Conservation (phyloP, 2,329 filamentous ascomycete genomes). For the Hortaea werneckii region DNA sequence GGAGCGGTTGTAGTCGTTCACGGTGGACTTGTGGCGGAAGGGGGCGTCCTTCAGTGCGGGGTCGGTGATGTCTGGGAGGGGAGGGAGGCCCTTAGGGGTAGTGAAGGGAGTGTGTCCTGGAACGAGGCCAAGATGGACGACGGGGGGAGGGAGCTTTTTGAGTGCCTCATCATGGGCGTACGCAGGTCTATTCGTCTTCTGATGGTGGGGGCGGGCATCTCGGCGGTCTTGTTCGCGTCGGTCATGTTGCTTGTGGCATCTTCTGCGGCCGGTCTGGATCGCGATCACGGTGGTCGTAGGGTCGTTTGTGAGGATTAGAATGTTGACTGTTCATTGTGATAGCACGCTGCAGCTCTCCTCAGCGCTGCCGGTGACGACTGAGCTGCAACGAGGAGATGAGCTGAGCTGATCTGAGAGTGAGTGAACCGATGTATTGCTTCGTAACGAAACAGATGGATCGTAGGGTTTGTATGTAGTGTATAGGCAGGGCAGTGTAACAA, state of each 20-base stretch:
- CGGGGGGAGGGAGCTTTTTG: constrained; percentile 11
- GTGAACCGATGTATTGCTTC: too few species aligned
- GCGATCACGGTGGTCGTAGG: constrained; percentile 4
- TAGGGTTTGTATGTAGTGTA: too few species aligned
- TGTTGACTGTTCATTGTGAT: background rate
- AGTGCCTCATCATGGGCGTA: constrained; percentile 8
- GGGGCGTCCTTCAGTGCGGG: constrained; percentile 16
- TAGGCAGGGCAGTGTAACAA: too few species aligned
- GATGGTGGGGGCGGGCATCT: background rate
- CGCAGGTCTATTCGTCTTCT: background rate
- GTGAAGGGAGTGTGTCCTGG: constrained; percentile 12
- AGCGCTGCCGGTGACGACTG: constrained; percentile 13
- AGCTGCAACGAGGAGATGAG: constrained; percentile 25
- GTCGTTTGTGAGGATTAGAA: constrained; percentile 12
- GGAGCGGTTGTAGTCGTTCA: constrained; percentile 10
- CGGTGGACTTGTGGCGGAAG: constrained; percentile 25
- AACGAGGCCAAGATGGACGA: constrained; percentile 6
- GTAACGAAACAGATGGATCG: too few species aligned
- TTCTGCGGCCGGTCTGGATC: constrained; percentile 4
- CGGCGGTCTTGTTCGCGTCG: background rate
- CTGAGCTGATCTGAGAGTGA: constrained; percentile 1
- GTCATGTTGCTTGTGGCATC: constrained; percentile 11
- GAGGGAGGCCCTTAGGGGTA: constrained; percentile 13
- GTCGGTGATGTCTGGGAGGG: constrained; percentile 17
- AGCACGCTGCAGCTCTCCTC: constrained; percentile 19